Percentiles rank a stretch among this genome's conserved stretches.
These are phyloP conservation scores for Serendipita indica DNA, from an alignment of 768 basidiomycete genomes.

Conservation along the genomic window DNA sequence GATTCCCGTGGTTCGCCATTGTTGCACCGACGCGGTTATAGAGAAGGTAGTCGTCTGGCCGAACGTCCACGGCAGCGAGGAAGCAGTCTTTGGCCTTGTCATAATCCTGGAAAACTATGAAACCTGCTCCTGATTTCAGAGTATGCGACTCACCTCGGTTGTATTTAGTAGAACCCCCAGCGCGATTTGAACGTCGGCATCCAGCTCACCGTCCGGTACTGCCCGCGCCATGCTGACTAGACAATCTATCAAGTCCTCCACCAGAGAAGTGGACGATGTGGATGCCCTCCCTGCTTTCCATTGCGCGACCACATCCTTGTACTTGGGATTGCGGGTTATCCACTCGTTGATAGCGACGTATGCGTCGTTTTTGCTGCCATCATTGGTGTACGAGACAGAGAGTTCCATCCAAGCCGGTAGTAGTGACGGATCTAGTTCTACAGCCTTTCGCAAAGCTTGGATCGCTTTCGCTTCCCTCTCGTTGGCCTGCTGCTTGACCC, in stretches of 20 bases:
- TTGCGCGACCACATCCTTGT: slow-evolving; percentile 21
- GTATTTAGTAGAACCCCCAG: slow-evolving; percentile 86
- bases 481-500: slow-evolving; percentile 95
- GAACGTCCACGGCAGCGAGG: slow-evolving; percentile 65
- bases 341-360: slow-evolving; percentile 74
- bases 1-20: slow-evolving; percentile 72
- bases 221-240: slow-evolving; percentile 68
- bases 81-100: slow-evolving; percentile 91
- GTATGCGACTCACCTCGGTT: slow-evolving; percentile 49
- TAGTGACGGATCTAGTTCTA: slow-evolving; percentile 64
- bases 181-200: slow-evolving; percentile 91
- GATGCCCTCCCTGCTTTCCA: slow-evolving; percentile 2
- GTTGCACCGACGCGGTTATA: slow-evolving; percentile 93
- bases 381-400: slow-evolving; percentile 83
- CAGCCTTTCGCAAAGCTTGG: slow-evolving; percentile 62
- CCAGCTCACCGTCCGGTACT: slow-evolving; percentile 44
- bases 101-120: slow-evolving; percentile 57
- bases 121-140: too few species aligned
- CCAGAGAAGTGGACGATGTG: background rate
- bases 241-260: slow-evolving; percentile 45
- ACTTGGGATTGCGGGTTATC: slow-evolving; percentile 51
- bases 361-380: slow-evolving; percentile 57
- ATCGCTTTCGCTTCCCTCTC: slow-evolving; percentile 88
- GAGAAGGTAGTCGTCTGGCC: slow-evolving; percentile 82
- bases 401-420: slow-evolving; percentile 81